phyloP scores from a whole-genome alignment of 805 yeast genomes.

The Lipomyces oligophaga region DNA sequence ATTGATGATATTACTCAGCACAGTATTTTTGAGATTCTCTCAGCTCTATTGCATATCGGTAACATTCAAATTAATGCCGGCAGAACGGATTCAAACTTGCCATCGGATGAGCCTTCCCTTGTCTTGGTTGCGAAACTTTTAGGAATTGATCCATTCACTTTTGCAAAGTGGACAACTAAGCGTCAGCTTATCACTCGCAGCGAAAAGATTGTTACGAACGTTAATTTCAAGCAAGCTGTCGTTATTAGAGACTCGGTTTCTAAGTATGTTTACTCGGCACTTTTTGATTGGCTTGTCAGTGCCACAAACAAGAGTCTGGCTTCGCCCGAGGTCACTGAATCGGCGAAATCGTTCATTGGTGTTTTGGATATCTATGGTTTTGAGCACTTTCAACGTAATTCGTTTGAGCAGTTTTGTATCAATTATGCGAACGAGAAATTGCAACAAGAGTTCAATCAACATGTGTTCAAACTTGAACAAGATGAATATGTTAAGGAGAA shows the following conservation, averaged over 20 bases:
- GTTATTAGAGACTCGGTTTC: slow-evolving; percentile 98
- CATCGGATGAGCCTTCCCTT: slow-evolving; percentile 82
- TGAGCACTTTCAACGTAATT: slow-evolving; percentile 90
- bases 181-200: slow-evolving; percentile 89
- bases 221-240: slow-evolving; percentile 75
- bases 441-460: slow-evolving; percentile 96
- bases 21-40: slow-evolving; percentile 70
- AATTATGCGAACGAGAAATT: slow-evolving; percentile 95
- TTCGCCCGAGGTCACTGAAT: slow-evolving; percentile 59
- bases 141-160: slow-evolving; percentile 67
- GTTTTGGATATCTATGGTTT: slow-evolving; percentile 97
- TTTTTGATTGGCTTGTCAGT: slow-evolving; percentile 92
- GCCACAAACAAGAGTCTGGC: slow-evolving; percentile 79
- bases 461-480: slow-evolving; percentile 94
- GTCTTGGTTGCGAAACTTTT: slow-evolving; percentile 77
- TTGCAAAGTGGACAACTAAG: slow-evolving; percentile 89
- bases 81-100: slow-evolving; percentile 73
- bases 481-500: slow-evolving; percentile 90
- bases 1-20: slow-evolving; percentile 55
- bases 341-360: slow-evolving; percentile 77
- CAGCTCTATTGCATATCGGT: slow-evolving; percentile 89
- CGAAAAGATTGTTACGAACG: slow-evolving; percentile 82
- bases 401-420: slow-evolving; percentile 96
- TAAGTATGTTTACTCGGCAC: slow-evolving; percentile 83
- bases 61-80: slow-evolving; percentile 83